These are phyloP conservation scores for Leishmania guyanensis DNA, from an alignment of 208 protist genomes.

Conservation along the genomic window DNA sequence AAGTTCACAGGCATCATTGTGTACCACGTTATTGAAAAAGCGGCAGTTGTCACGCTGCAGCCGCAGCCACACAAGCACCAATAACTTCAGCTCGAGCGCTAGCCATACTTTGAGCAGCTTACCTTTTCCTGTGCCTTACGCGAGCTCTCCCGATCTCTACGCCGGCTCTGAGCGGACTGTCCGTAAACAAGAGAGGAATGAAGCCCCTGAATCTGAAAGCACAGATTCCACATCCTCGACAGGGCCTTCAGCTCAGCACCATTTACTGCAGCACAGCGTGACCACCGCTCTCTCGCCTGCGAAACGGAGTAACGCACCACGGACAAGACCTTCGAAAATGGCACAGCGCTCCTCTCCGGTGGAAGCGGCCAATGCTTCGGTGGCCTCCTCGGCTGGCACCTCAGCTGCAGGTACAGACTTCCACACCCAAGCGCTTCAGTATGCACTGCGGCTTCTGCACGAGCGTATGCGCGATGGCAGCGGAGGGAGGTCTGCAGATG, in stretches of 20 bases:
- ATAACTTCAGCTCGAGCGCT: not conserved
- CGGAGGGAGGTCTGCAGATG: not conserved
- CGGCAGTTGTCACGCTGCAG: not conserved
- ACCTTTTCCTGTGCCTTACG: conserved; percentile 8
- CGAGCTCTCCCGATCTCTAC: not conserved
- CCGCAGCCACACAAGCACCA: not conserved
- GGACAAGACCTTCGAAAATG: not conserved
- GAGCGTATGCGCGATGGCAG: conserved; percentile 9
- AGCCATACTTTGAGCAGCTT: not conserved
- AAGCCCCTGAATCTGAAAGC: not conserved
- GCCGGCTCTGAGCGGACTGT: not conserved
- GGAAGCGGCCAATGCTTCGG: not conserved
- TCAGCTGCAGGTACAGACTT: conserved; percentile 7
- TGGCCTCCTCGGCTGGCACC: not conserved
- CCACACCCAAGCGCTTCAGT: conserved; percentile 27
- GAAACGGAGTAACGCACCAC: not conserved
- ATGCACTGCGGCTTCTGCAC: conserved; percentile 14
- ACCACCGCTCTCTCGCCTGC: not conserved
- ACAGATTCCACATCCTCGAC: not conserved
- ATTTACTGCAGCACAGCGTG: not conserved
- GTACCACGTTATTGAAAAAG: not conserved
- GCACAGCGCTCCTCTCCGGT: not conserved
- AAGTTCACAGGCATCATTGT: not conserved
- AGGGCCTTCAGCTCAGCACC: not conserved
- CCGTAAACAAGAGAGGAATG: not conserved